Evolutionary conservation across 2,329 filamentous ascomycete genomes (phyloP), one percentile per base, ranked within the genome.

Genomic region (Rosellinia necatrix): DNA sequence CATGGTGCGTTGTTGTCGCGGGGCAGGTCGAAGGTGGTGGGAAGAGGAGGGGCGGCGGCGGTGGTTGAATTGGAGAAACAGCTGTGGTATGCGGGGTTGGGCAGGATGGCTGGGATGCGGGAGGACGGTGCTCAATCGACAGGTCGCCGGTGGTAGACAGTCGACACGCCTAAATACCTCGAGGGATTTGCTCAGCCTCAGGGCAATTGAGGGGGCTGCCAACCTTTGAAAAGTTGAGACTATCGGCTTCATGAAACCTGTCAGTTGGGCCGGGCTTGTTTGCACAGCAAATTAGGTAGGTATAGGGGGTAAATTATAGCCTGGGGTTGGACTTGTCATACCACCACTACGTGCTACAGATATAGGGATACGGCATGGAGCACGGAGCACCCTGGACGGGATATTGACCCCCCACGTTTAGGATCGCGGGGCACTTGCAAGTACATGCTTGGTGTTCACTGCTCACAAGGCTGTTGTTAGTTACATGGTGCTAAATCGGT

Each of bases 81-180:
- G 53, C 22, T 7, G 38, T 34, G 37, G 32, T 44, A 29, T 37
- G 48, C 22, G 34, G 15, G 35, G 10, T 21, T n/a, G 29, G 21
- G 29, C 8, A 27, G 38, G 10, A 22, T 17, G 15, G 8, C 19
- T 22, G 1, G 27, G 17, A 27, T 17, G 44, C 29, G 41, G 6
- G 29, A 29, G 15, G 24, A 9, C 12, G 8, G 40, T 35, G 12
- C n/a, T n/a, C n/a, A n/a, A n/a, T n/a, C n/a, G n/a, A n/a, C n/a
- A n/a, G n/a, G n/a, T n/a, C n/a, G n/a, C 21, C 19, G 38, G 38
- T 41, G 7, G 38, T 41, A 6, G 38, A 38, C 22, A 15, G 38
- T 37, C 30, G 22, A 38, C n/a, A 40, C 21, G 30, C 37, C 52
- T 53, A 59, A 56, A 56, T 61, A 37, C 44, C 53, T 54, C 56